Evolutionary conservation across 371 early-diverging fungal genomes (phyloP), one percentile per base, ranked within the genome.

Genomic region (Mortierella sp.): DNA sequence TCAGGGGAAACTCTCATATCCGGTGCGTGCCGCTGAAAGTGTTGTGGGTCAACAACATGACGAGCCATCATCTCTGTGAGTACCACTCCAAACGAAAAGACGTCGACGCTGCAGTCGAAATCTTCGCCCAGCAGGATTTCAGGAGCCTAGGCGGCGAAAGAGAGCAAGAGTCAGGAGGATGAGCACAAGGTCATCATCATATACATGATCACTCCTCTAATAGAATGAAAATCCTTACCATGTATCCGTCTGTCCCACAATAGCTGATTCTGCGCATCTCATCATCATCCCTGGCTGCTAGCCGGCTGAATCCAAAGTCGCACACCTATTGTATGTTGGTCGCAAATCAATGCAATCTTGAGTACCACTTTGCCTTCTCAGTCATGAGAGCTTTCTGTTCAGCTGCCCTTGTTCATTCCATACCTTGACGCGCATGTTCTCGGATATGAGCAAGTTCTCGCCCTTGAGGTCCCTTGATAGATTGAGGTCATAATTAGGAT

Each of bases 281-380:
- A 40, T 77, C 80, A 16, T 76, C 79, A 40, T 69, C 77, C 25
- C 62, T 67, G 54, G 79, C 71, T 12, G 60, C 78, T 12, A 67
- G 63, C 54, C 86, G 80, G 55, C 82, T 82, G 59, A 87, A 82
- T 7, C 87, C 87, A 71, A 87, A 87, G 60, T 87, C 88, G 68
- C 88, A 87, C 3, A 87, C 80, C 78, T 87, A 80, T 49, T 49
- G 6, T 25, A n/a, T n/a, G n/a, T n/a, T n/a, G n/a, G n/a, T 22
- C 24, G 4, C 24, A 3, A 4, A 47, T 47, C 48, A 25, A 47
- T 34, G 4, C 34, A 34, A 34, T 4, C 10, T 34, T 10, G 34
- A 34, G n/a, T n/a, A 19, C 46, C 17, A 29, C 17, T 27, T 43
- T n/a, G 29, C 19, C 19, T 19, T 28, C 3, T 49, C 13, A n/a